Conservation (phyloP, 2,329 filamentous ascomycete genomes). For the Cladorrhinum sp. region DNA sequence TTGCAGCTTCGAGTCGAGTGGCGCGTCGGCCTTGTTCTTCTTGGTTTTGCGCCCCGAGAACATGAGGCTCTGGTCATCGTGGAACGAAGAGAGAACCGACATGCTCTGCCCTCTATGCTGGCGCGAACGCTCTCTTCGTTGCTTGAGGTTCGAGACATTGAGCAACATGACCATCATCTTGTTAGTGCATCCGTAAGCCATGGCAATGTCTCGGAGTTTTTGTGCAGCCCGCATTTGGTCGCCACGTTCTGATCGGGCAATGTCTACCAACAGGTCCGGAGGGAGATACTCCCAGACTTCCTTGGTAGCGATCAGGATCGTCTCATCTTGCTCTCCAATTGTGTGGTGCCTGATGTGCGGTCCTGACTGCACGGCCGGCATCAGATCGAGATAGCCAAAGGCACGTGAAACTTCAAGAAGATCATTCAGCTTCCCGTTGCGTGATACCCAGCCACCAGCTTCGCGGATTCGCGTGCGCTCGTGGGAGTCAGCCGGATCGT, state of each 20-base stretch:
- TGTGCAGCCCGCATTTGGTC: constrained; percentile 95
- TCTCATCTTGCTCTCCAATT: constrained; percentile 85
- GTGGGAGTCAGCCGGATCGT: constrained; percentile 81
- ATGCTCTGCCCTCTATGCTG: constrained; percentile 75
- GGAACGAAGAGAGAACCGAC: constrained; percentile 71
- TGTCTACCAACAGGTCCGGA: constrained; percentile 85
- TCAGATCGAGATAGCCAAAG: constrained; percentile 90
- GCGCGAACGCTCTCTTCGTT: constrained; percentile 70
- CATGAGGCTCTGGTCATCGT: constrained; percentile 61
- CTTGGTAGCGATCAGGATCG: constrained; percentile 83
- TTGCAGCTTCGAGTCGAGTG: constrained; percentile 82
- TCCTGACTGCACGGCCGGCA: constrained; percentile 88
- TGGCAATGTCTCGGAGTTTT: constrained; percentile 89
- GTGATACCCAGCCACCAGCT: constrained; percentile 91
- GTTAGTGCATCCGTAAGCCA: constrained; percentile 87
- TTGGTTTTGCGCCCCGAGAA: constrained; percentile 58
- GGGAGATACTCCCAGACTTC: constrained; percentile 95
- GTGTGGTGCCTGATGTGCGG: constrained; percentile 77
- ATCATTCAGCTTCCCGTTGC: constrained; percentile 92
- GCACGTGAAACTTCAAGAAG: constrained; percentile 85
- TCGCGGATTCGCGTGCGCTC: constrained; percentile 89
- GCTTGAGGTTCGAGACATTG: constrained; percentile 85
- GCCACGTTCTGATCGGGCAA: constrained; percentile 78
- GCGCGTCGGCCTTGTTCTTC: constrained; percentile 57
- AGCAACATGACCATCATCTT: constrained; percentile 99